phyloP scores from a whole-genome alignment of 352 stramenopile genomes.

The Phytophthora pistaciae region DNA sequence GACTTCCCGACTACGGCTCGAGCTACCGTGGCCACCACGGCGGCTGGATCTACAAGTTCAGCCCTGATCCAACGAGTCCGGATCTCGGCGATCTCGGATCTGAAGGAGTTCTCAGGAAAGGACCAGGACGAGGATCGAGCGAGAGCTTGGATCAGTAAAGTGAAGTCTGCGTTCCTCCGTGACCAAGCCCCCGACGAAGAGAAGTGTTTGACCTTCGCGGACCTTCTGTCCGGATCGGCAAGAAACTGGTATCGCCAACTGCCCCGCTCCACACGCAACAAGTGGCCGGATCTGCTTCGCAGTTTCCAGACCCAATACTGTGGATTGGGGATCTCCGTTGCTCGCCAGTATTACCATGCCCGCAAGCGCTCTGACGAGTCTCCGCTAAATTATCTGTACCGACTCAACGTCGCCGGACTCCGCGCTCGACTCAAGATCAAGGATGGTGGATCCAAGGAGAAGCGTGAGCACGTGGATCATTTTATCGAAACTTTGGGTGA shows the following conservation, averaged over 20 bases:
- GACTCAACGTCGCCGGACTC: not conserved
- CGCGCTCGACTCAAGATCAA: not conserved
- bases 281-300: not conserved
- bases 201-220: slow-evolving; percentile 10
- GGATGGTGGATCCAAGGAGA: not conserved
- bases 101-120: slow-evolving; percentile 11
- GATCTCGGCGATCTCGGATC: slow-evolving; percentile 10
- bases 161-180: slow-evolving; percentile 1
- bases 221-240: not conserved
- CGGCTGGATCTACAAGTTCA: not conserved
- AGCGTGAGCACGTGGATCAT: not conserved
- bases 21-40: not conserved
- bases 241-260: slow-evolving; percentile 11
- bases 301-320: not conserved
- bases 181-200: slow-evolving; percentile 1
- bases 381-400: not conserved
- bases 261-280: not conserved
- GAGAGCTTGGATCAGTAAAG: not conserved
- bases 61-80: not conserved
- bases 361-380: slow-evolving; percentile 1
- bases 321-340: not conserved
- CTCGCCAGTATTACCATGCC: not conserved
- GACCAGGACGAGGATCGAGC: slow-evolving; percentile 3
- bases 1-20: not conserved
- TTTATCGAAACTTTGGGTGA: not conserved